Percentiles rank a stretch among this genome's conserved stretches.
These are phyloP conservation scores for Umbellularia californica DNA, from an alignment of 164 flowering plant genomes.

Conservation along the genomic window DNA sequence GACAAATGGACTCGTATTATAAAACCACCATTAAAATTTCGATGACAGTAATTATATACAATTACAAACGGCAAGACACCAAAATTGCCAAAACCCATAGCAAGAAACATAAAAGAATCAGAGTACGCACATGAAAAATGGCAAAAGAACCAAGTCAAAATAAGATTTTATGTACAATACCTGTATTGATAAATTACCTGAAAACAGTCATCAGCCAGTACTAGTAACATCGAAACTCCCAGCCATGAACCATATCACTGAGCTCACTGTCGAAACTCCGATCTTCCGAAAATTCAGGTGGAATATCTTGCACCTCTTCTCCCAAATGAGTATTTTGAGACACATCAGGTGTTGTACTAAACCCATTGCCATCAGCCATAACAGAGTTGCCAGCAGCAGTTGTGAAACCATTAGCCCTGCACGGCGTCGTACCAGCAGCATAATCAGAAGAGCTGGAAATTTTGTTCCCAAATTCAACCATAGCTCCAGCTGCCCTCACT, in stretches of 20 bases:
- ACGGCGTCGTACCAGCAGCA: not conserved
- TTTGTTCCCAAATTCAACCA: not conserved
- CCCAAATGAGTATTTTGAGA: slow-evolving; percentile 45
- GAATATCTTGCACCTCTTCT: slow-evolving; percentile 53
- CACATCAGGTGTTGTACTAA: slow-evolving; percentile 35
- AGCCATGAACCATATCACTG: slow-evolving; percentile 51
- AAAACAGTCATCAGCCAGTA: slow-evolving; percentile 5
- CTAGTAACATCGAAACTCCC: slow-evolving; percentile 52
- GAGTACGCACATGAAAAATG: not conserved
- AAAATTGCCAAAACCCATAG: slow-evolving; percentile 7
- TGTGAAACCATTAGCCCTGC: slow-evolving; percentile 3
- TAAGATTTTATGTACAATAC: slow-evolving; percentile 35
- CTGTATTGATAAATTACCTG: slow-evolving; percentile 1
- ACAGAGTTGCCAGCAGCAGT: slow-evolving; percentile 17
- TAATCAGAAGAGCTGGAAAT: not conserved
- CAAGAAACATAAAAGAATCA: not conserved
- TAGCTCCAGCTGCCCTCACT: not conserved
- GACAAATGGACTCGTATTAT: too few species aligned
- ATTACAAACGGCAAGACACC: slow-evolving; percentile 5
- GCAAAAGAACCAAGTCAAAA: not conserved
- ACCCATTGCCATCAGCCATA: slow-evolving; percentile 5
- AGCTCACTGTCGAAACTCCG: slow-evolving; percentile 53
- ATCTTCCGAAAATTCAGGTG: slow-evolving; percentile 50
- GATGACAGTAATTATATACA: not conserved
- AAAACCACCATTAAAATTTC: not conserved